phyloP scores from a whole-genome alignment of 2,329 filamentous ascomycete species.

The Claviceps maximensis region DNA sequence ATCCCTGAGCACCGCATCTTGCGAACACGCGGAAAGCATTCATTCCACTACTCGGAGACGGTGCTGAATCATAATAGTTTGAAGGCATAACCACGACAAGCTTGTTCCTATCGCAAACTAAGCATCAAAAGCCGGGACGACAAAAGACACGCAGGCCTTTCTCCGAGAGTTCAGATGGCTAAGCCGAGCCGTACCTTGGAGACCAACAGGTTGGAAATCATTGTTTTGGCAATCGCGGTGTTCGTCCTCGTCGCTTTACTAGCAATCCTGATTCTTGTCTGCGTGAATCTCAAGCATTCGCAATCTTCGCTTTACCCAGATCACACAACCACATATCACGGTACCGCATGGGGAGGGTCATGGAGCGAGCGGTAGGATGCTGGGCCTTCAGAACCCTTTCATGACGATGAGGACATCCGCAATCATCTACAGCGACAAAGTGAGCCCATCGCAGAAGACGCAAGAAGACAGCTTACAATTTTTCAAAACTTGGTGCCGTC shows the following conservation, averaged over 20 bases:
- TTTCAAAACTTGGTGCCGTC: constrained; percentile 7
- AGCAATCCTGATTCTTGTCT: constrained; percentile 18
- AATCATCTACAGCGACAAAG: constrained; percentile 15
- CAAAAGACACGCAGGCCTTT: not conserved
- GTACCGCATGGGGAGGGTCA: constrained; percentile 9
- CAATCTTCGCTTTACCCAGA: not conserved
- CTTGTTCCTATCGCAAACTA: not conserved
- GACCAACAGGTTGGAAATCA: constrained; percentile 20
- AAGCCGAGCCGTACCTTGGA: constrained; percentile 13
- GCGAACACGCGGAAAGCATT: not conserved
- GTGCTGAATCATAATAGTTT: not conserved
- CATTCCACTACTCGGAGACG: not conserved
- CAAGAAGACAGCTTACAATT: constrained; percentile 12
- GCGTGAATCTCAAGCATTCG: constrained; percentile 12
- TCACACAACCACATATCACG: not conserved
- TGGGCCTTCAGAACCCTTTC: constrained; percentile 5
- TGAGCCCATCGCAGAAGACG: constrained; percentile 13
- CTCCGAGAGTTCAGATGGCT: constrained; percentile 10
- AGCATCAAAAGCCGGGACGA: not conserved
- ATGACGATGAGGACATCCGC: constrained; percentile 12
- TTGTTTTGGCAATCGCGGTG: constrained; percentile 19
- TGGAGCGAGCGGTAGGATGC: constrained; percentile 8
- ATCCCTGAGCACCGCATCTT: not conserved
- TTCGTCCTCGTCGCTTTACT: constrained; percentile 21
- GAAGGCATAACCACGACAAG: not conserved